These are phyloP conservation scores for Pestalotiopsis sp. DNA, from an alignment of 2,329 filamentous ascomycete species.

Conservation along the genomic window DNA sequence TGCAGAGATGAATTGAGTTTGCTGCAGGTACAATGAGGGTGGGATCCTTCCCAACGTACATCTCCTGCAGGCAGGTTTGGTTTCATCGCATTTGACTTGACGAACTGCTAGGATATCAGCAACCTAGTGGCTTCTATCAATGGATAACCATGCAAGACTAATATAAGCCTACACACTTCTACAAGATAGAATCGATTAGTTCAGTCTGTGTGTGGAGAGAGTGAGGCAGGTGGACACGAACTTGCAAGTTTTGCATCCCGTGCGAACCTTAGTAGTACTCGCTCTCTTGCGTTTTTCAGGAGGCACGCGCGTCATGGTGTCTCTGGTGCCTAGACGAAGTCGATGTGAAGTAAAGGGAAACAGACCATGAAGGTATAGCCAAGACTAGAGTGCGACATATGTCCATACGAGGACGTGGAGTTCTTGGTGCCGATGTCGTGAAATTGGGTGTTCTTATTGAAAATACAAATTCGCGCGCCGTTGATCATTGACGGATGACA, in stretches of 20 bases:
- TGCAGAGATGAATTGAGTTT: background rate
- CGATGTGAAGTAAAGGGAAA: background rate
- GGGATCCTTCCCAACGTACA: background rate
- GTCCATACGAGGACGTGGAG: background rate
- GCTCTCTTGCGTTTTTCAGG: background rate
- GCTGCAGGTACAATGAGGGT: background rate
- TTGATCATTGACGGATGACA: background rate
- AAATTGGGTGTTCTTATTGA: background rate
- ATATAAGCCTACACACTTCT: background rate
- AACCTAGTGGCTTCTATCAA: background rate
- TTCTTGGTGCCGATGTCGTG: background rate
- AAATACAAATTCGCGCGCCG: background rate
- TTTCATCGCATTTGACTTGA: slow-evolving; percentile 2
- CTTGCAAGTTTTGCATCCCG: background rate
- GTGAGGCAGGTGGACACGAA: background rate
- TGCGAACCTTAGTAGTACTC: background rate
- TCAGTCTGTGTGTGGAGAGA: background rate
- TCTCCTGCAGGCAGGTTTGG: background rate
- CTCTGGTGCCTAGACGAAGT: background rate
- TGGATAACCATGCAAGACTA: background rate
- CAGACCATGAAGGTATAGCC: background rate
- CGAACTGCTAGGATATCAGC: background rate
- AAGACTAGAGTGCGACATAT: background rate
- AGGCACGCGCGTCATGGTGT: background rate
- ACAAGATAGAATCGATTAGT: background rate